Percentiles rank a stretch among this genome's conserved stretches.
These are phyloP conservation scores for Epichloe gansuensis DNA, from an alignment of 2,329 filamentous ascomycete species.

Conservation along the genomic window DNA sequence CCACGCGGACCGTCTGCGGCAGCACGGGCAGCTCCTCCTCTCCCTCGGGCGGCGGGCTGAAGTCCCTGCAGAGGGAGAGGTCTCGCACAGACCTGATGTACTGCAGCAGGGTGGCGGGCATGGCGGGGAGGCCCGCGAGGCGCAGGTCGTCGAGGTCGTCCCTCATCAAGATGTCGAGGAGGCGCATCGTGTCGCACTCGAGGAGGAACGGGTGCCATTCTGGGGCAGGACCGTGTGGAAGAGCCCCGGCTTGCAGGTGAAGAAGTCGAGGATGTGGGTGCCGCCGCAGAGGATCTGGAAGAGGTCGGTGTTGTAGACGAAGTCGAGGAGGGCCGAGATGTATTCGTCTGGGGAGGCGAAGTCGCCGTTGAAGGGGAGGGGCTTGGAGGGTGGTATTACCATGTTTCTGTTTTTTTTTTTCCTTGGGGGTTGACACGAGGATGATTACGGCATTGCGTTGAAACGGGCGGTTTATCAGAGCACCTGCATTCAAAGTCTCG, in stretches of 20 bases:
- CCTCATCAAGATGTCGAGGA: constrained; percentile 71
- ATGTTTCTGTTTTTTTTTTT: background rate
- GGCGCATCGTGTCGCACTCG: constrained; percentile 55
- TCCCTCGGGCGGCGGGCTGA: constrained; percentile 26
- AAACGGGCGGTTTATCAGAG: too few species aligned
- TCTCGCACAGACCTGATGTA: constrained; percentile 63
- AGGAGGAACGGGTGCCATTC: constrained; percentile 77
- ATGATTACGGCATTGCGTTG: too few species aligned
- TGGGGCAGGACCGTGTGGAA: constrained; percentile 66
- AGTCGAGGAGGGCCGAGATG: constrained; percentile 63
- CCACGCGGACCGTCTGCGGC: constrained; percentile 62
- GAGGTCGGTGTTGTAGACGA: constrained; percentile 59
- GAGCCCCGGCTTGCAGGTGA: constrained; percentile 72
- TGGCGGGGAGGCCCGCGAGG: constrained; percentile 17
- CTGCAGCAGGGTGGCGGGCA: constrained; percentile 47
- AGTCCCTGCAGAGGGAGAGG: constrained; percentile 54
- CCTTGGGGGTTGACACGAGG: background rate
- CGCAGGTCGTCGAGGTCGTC: constrained; percentile 47
- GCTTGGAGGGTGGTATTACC: constrained; percentile 19
- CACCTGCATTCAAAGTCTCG: too few species aligned
- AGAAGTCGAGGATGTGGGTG: constrained; percentile 95
- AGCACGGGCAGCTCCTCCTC: constrained; percentile 41
- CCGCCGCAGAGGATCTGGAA: constrained; percentile 89
- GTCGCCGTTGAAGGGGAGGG: constrained; percentile 56
- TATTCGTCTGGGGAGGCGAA: constrained; percentile 67